Evolutionary conservation across 441 rosid genomes (phyloP), one percentile per base, ranked within the genome.

Genomic region (Erysimum pusillum): DNA sequence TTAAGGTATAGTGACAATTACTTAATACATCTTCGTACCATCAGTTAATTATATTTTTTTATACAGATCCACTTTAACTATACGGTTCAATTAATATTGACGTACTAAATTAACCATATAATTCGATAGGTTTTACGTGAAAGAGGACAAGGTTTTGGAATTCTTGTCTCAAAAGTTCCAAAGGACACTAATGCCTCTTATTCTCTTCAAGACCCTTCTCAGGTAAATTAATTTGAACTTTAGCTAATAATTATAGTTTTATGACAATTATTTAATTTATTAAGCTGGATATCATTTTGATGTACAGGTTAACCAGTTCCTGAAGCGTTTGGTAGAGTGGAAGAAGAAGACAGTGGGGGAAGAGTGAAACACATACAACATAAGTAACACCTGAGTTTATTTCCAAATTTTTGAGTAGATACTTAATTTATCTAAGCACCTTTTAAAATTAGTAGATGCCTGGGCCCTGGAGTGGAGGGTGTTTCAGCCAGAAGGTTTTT

Each of bases 141-240:
- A 60, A 85, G 86, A 46, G 87, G 83, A 61, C 92, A 83, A 78
- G 94, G 94, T 36, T 74, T 87, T 60, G 94, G 94, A 46, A 84
- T 90, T 41, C 85, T 90, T 13, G 94, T 90, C 59, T 84, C 92
- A 20, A 90, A 87, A 81, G 66, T 71, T 75, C 84, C 92, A 3
- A 90, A 87, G 74, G 92, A 90, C 67, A 88, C 92, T 11, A 86
- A 74, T 49, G 94, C 94, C 14, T 80, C 87, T 18, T 86, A 85
- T 78, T 85, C 90, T 76, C 87, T 89, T 13, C 87, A 81, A 79
- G 91, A 87, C 48, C 94, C 94, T 56, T 82, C 87, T n/a, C 90
- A 90, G 90, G 93, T 70, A 77, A 63, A 61, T 15, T 46, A 11
- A 25, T 67, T 20, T 48, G 7, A 39, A 4, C 5, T 38, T 74